phyloP scores from a whole-genome alignment of 2,329 filamentous ascomycete genomes.

The Verticillium nonalfalfae region DNA sequence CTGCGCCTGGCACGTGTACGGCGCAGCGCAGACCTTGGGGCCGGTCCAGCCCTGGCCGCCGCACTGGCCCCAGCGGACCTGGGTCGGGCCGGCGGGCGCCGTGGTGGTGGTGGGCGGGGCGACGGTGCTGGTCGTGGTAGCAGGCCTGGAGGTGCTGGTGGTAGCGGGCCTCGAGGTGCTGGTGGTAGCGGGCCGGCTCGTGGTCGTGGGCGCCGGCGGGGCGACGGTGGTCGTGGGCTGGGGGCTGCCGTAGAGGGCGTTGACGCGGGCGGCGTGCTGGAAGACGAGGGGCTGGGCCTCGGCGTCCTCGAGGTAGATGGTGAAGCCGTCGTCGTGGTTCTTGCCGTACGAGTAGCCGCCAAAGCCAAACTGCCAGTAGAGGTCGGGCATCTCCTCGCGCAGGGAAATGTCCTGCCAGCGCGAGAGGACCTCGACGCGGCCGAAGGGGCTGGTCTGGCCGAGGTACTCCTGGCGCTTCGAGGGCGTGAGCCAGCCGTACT shows the following conservation, averaged over 20 bases:
- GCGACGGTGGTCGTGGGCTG: background rate
- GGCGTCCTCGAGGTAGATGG: conserved; percentile 45
- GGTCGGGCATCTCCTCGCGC: conserved; percentile 40
- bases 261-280: conserved; percentile 33
- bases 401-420: conserved; percentile 43
- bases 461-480: conserved; percentile 38
- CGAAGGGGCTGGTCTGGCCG: conserved; percentile 32
- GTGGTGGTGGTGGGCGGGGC: background rate
- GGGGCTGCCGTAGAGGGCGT: conserved; percentile 12
- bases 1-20: conserved; percentile 7
- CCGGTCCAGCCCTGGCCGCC: conserved; percentile 12
- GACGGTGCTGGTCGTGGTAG: background rate
- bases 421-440: conserved; percentile 35
- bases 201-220: background rate
- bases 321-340: conserved; percentile 51
- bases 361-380: conserved; percentile 52
- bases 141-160: background rate
- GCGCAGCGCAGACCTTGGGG: conserved; percentile 7
- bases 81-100: background rate
- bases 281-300: conserved; percentile 37
- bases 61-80: conserved; percentile 7
- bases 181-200: background rate
- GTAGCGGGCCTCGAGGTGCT: background rate
- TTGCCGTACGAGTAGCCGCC: conserved; percentile 40
- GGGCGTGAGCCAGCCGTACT: conserved; percentile 49